phyloP scores from a whole-genome alignment of 2,329 filamentous ascomycete species.

The Stagonosporopsis rhizophila region DNA sequence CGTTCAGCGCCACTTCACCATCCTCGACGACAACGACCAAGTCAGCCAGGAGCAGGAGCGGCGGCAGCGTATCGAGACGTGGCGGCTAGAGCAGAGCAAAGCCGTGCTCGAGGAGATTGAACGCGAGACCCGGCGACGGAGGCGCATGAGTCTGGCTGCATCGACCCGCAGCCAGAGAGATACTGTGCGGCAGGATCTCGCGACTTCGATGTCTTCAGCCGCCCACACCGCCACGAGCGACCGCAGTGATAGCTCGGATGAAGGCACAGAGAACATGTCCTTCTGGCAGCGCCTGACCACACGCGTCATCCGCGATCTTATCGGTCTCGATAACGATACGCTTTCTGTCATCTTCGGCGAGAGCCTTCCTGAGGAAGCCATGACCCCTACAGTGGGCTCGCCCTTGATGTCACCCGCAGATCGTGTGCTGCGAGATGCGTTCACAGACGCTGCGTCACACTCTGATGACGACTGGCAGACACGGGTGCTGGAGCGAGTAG shows the following conservation, averaged over 20 bases:
- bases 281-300: conserved; percentile 83
- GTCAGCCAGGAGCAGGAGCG: conserved; percentile 72
- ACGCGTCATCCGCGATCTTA: conserved; percentile 84
- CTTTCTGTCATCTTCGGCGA: conserved; percentile 90
- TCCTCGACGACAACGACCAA: conserved; percentile 59
- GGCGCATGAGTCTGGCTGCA: conserved; percentile 68
- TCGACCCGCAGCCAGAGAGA: conserved; percentile 45
- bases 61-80: conserved; percentile 84
- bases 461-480: conserved; percentile 69
- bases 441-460: conserved; percentile 40
- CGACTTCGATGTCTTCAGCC: conserved; percentile 17
- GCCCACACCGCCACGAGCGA: conserved; percentile 35
- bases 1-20: conserved; percentile 64
- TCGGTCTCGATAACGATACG: conserved; percentile 87
- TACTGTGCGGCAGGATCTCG: conserved; percentile 23
- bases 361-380: conserved; percentile 62
- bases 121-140: conserved; percentile 74
- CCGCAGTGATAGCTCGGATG: conserved; percentile 48
- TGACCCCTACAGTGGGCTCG: conserved; percentile 27
- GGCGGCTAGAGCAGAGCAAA: conserved; percentile 89
- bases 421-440: conserved; percentile 29
- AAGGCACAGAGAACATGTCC: conserved; percentile 65
- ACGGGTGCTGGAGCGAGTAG: conserved; percentile 81
- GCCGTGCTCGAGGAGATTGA: conserved; percentile 88
- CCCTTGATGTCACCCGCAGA: conserved; percentile 30